Percentiles rank a stretch among this genome's conserved stretches.
Evolutionary conservation across 2,329 filamentous ascomycete genomes (phyloP).

Genomic region (Cladosporium sp.): DNA sequence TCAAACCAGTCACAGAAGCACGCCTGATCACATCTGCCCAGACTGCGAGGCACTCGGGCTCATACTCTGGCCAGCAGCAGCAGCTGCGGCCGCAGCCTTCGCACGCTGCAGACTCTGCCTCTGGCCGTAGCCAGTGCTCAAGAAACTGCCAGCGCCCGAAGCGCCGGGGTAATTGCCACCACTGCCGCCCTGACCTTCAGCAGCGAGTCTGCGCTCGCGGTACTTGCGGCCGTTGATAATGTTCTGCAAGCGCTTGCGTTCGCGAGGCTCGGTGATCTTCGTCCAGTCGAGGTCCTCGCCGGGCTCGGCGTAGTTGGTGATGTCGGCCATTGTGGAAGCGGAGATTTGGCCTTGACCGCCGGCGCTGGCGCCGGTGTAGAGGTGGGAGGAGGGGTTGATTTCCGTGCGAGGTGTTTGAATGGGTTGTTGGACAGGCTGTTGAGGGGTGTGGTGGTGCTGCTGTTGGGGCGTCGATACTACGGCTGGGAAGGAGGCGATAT

Average conservation of each 20-base stretch:
- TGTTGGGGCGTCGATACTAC: neutral
- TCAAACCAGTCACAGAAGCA: neutral
- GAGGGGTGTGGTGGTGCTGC: neutral
- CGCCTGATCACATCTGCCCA: neutral
- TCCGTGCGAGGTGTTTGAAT: conserved; percentile 14
- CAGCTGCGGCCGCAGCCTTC: neutral
- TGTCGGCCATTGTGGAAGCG: conserved; percentile 31
- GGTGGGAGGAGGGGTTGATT: conserved; percentile 29
- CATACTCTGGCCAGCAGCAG: neutral
- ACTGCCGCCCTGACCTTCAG: conserved; percentile 31
- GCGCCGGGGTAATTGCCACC: conserved; percentile 33
- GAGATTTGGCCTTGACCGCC: conserved; percentile 32
- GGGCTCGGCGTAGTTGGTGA: conserved; percentile 36
- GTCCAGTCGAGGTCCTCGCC: conserved; percentile 38
- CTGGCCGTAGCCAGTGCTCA: conserved; percentile 25
- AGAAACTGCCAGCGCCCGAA: conserved; percentile 26
- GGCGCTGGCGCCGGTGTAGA: conserved; percentile 30
- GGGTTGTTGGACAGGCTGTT: conserved; percentile 4
- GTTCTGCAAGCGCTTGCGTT: conserved; percentile 35
- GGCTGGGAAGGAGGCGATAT: conserved; percentile 26
- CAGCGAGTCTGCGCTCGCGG: conserved; percentile 33
- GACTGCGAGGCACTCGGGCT: neutral
- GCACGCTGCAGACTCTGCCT: conserved; percentile 11
- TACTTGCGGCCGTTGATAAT: conserved; percentile 39
- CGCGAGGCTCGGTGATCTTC: conserved; percentile 34